Evolutionary conservation across 345 rosid genomes (phyloP), one percentile per base, ranked within the genome.

Genomic region (Dipteronia sinensis): DNA sequence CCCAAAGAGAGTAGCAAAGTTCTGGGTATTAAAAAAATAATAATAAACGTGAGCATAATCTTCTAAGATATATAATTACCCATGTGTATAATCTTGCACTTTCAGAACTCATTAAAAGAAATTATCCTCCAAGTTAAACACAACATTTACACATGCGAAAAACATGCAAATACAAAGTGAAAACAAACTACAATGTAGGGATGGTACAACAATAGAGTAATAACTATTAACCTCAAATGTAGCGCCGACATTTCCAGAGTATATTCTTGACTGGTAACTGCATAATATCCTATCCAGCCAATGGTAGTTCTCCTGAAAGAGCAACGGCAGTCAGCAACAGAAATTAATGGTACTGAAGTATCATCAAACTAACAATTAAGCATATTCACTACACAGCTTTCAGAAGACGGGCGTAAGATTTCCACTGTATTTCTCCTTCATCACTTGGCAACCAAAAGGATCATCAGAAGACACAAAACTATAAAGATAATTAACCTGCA

Each of bases 191-290:
- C n/a, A 80, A 15, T 51, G 62, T 65, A 49, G 55, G 23, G 27
- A 16, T n/a, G 74, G n/a, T 17, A 64, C 17, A 61, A 31, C 74
- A 22, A 83, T n/a, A 77, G 29, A 77, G 42, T 29, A 15, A 9
- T 13, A 44, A 13, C 63, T 38, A 83, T 87, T 51, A 77, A 95
- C 98, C 97, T 88, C 85, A 77, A 91, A 86, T 16, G 89, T 81
- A 77, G 79, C 27, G 66, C 91, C 89, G 70, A 82, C 53, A 65
- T 75, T 20, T 65, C 78, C 71, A 65, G 71, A 49, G 51, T 75
- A 75, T 13, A 65, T 25, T 51, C 71, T 75, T 51, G 78, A 75
- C 62, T 65, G 78, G 46, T 75, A 75, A 49, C 71, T 65, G 65
- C 64, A 49, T 31, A 75, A 75, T 46, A 75, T 65, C 58, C 78